These are phyloP conservation scores for Epichloe uncinata DNA, from an alignment of 2,329 filamentous ascomycete genomes.

Conservation along the genomic window DNA sequence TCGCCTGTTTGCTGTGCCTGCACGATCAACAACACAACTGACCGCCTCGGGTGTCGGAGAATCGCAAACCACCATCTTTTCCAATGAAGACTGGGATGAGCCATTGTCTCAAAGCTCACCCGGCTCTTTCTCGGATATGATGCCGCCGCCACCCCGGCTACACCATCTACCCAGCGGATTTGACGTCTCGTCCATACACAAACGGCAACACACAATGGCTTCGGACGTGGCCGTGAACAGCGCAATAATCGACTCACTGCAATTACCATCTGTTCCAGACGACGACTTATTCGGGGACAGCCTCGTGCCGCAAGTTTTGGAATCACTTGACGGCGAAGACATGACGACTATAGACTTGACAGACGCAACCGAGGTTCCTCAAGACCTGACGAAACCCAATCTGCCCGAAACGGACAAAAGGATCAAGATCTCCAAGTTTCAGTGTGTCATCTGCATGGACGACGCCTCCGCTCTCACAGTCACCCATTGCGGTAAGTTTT, in stretches of 20 bases:
- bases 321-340: constrained; percentile 9
- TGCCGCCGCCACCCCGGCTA: constrained; percentile 11
- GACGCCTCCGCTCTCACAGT: constrained; percentile 43
- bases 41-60: constrained; percentile 10
- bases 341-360: constrained; percentile 22
- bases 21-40: constrained; percentile 10
- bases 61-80: constrained; percentile 14
- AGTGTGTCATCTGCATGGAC: constrained; percentile 58
- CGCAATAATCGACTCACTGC: background rate
- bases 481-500: constrained; percentile 52
- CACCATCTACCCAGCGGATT: background rate
- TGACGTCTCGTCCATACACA: constrained; percentile 9
- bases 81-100: constrained; percentile 18
- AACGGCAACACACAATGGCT: constrained; percentile 14
- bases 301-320: constrained; percentile 1
- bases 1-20: constrained; percentile 12
- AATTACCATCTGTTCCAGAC: constrained; percentile 5
- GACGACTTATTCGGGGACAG: constrained; percentile 17
- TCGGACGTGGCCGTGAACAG: background rate
- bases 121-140: constrained; percentile 17
- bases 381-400: constrained; percentile 26
- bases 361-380: constrained; percentile 29
- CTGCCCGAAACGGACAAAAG: constrained; percentile 29
- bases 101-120: constrained; percentile 13
- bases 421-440: constrained; percentile 40